Conservation (phyloP, 352 stramenopile genomes). For the Pythium scleroteichum region DNA sequence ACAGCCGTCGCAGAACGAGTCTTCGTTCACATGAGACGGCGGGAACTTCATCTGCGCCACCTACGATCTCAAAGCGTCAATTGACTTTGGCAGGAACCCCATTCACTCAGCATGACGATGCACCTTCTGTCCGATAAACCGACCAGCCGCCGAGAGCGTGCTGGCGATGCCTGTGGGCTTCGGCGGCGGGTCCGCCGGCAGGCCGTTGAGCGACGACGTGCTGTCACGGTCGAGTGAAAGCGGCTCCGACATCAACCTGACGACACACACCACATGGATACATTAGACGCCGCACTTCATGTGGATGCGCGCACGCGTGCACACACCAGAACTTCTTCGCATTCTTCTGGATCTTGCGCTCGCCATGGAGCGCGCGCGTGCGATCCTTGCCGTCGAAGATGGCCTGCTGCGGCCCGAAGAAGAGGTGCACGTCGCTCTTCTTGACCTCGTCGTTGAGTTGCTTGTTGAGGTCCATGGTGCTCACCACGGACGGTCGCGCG, state of each 20-base stretch:
- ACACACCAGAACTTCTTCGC: conserved; percentile 69
- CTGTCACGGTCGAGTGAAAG: conserved; percentile 78
- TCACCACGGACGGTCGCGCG: conserved; percentile 68
- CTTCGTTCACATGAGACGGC: conserved; percentile 74
- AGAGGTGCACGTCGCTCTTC: conserved; percentile 68
- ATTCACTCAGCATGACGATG: background rate
- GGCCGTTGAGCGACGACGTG: conserved; percentile 73
- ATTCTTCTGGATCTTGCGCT: conserved; percentile 88
- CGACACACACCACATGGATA: conserved; percentile 1
- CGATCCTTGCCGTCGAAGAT: conserved; percentile 75
- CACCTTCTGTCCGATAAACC: conserved; percentile 79
- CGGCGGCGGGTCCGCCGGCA: conserved; percentile 42
- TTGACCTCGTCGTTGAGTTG: conserved; percentile 69
- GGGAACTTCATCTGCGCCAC: conserved; percentile 79
- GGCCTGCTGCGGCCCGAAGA: conserved; percentile 74
- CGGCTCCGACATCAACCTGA: conserved; percentile 81
- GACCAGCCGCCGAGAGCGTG: conserved; percentile 68
- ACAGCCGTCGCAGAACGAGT: conserved; percentile 90
- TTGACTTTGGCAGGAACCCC: background rate
- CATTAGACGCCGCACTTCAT: conserved; percentile 6
- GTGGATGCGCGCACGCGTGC: background rate
- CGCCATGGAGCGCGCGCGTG: conserved; percentile 82
- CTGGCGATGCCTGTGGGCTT: conserved; percentile 45
- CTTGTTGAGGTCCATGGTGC: conserved; percentile 65
- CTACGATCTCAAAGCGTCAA: conserved; percentile 10